A percentile compares a stretch with the other conserved stretches of the same genome.
Evolutionary conservation across 768 basidiomycete species (phyloP).

Genomic region (Kwoniella sp.): DNA sequence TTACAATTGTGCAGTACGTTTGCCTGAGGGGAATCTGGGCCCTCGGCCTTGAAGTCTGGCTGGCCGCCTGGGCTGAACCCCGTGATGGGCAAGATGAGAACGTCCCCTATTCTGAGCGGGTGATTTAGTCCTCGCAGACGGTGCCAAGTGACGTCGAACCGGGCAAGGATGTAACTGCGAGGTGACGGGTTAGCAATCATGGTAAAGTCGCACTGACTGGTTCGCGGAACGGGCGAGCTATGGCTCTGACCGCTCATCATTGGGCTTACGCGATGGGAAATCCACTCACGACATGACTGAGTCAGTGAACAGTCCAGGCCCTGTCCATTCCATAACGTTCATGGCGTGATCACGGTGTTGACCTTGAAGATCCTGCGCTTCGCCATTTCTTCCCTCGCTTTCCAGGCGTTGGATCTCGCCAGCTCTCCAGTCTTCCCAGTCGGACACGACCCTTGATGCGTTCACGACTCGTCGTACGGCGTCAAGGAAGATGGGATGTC

Average conservation of each 20-base stretch:
- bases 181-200: background rate
- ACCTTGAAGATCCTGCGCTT: conserved; percentile 9
- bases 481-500: conserved; percentile 48
- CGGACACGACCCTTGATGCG: conserved; percentile 25
- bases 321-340: conserved; percentile 47
- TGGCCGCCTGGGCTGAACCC: conserved; percentile 38
- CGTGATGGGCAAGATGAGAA: conserved; percentile 40
- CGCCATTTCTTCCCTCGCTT: conserved; percentile 5
- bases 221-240: too few species aligned
- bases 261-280: too few species aligned
- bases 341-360: conserved; percentile 19
- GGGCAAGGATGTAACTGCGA: conserved; percentile 38
- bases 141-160: conserved; percentile 44
- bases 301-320: conserved; percentile 39
- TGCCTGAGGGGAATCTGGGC: conserved; percentile 25
- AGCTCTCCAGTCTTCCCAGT: conserved; percentile 22
- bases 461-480: conserved; percentile 40
- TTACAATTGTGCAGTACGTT: conserved; percentile 37
- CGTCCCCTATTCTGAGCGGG: conserved; percentile 48
- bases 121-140: conserved; percentile 28
- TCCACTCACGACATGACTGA: conserved; percentile 31
- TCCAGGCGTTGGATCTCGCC: conserved; percentile 10
- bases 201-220: too few species aligned
- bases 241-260: too few species aligned
- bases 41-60: conserved; percentile 28